Evolutionary conservation across 768 basidiomycete species (phyloP), one percentile per base, ranked within the genome.

Genomic region (Boletus tylopilopsis): DNA sequence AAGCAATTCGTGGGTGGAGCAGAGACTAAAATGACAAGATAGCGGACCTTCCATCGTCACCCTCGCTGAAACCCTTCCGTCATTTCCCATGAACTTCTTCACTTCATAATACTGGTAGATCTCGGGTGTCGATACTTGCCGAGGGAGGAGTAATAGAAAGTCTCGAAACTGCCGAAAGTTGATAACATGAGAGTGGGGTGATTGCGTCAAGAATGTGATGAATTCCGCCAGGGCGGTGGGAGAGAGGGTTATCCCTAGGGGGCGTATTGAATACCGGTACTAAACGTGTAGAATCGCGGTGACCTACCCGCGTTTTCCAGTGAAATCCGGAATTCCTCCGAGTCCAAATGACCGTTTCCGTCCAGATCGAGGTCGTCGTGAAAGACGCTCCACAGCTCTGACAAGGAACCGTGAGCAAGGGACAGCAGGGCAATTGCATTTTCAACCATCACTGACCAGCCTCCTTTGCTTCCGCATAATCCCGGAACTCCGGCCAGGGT

Each of bases 371-470:
- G 78, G 59, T 94, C 88, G 62, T 92, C 77, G 56, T 90, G 90
- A 68, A 96, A 96, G 47, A 94, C 84, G 43, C 80, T 75, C 94
- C 94, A 96, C 19, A 96, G 75, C 68, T 95, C 93, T 91, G 49
- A 42, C 36, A 49, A 44, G 38, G 47, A 50, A 45, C 38, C 13
- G 41, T 56, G 51, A 67, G 54, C 33, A 42, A 54, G 51, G 56
- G 32, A 54, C 39, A 19, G 24, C 51, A 42, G 43, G 29, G 51
- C 19, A 42, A 54, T 37, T 54, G 44, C 51, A 53, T 27, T 50
- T 47, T 47, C 35, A 49, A 34, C 27, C 41, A 45, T 50, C 49
- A 76, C 80, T 61, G 63, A 85, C 90, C 91, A 46, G 73, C 77
- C 78, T 93, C 91, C 70, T 94, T 93, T 48, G 76, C 76, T 54